These are phyloP conservation scores for Solanum sparsipilum DNA, from an alignment of 257 asterid species.

Conservation along the genomic window DNA sequence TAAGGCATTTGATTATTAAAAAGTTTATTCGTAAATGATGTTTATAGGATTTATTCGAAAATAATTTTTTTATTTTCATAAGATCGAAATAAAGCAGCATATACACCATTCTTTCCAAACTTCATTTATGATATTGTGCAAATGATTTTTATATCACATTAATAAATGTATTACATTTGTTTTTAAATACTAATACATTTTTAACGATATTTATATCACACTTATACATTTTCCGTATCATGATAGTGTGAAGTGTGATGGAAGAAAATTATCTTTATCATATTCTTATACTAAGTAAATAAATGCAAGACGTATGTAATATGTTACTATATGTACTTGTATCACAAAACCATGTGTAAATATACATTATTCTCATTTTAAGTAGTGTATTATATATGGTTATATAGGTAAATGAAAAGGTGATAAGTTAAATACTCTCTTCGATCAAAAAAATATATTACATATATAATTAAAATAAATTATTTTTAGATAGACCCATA, in stretches of 20 bases:
- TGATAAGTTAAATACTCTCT: not conserved
- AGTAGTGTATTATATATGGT: not conserved
- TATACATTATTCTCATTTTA: not conserved
- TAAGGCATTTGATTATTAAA: not conserved
- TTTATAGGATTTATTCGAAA: no score
- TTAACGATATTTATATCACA: not conserved
- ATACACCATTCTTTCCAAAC: no score
- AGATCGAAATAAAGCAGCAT: no score
- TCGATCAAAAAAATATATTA: not conserved
- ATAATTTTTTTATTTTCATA: not conserved
- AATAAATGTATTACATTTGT: not conserved
- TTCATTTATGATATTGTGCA: not conserved
- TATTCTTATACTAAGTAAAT: not conserved
- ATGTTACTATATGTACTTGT: not conserved
- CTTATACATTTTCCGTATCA: not conserved
- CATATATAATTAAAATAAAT: no score
- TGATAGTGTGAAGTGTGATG: not conserved
- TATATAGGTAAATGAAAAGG: no score
- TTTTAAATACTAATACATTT: not conserved
- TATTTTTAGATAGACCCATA: not conserved
- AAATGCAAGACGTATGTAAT: not conserved
- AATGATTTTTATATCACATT: not conserved
- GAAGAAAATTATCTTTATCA: not conserved
- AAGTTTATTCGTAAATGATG: not conserved
- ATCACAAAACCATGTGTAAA: not conserved